A percentile compares a stretch with the other conserved stretches of the same genome.
phyloP scores from a whole-genome alignment of 139 green algal genomes.

The Volvox africanus region DNA sequence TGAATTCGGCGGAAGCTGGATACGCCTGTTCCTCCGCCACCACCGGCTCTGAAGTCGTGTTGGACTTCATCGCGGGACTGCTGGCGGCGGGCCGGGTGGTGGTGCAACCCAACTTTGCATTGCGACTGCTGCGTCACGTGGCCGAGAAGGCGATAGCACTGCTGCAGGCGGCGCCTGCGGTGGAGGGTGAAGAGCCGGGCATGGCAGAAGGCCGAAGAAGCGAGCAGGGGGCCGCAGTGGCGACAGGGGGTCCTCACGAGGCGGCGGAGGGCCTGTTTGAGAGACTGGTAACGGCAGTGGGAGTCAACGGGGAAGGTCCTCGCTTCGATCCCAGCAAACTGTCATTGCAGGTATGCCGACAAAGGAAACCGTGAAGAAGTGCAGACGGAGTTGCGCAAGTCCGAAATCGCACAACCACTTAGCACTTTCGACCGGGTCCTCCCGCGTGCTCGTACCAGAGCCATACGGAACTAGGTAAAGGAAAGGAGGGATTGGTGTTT shows the following conservation, averaged over 20 bases:
- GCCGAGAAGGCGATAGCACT: not conserved
- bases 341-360: not conserved
- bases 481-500: too few relatives aligned
- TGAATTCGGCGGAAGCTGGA: too few relatives aligned
- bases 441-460: too few relatives aligned
- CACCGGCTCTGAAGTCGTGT: conserved; percentile 31
- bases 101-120: conserved; percentile 47
- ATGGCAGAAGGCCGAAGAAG: not conserved
- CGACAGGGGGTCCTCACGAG: not conserved
- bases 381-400: too few relatives aligned
- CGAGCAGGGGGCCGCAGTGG: not conserved
- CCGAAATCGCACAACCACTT: too few relatives aligned
- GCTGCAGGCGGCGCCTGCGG: not conserved
- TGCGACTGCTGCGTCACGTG: conserved; percentile 59
- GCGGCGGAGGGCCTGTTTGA: conserved; percentile 46
- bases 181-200: not conserved
- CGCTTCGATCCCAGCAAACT: conserved; percentile 35
- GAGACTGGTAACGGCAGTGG: conserved; percentile 46
- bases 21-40: not conserved
- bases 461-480: too few relatives aligned
- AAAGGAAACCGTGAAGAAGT: too few relatives aligned
- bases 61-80: conserved; percentile 58
- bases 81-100: conserved; percentile 57
- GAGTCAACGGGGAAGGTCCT: conserved; percentile 38
- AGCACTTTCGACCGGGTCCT: too few relatives aligned